phyloP scores from a whole-genome alignment of 257 asterid species.

The Solanum sejunctum region DNA sequence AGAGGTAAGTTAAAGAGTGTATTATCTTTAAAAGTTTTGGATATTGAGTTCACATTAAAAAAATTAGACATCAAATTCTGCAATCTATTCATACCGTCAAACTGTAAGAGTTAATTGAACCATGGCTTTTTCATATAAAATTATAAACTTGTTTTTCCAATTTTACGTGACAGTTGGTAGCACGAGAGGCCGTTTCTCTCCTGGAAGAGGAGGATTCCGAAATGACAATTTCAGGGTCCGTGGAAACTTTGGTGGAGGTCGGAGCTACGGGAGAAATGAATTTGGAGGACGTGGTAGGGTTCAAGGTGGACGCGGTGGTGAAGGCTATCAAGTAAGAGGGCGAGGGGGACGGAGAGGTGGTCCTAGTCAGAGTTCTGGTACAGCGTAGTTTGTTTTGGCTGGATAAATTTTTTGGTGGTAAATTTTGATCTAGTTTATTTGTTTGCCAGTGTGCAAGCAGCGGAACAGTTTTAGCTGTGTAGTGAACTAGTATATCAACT shows the following conservation, averaged over 20 bases:
- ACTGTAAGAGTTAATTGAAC: neutral
- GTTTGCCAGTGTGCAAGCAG: neutral
- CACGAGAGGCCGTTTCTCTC: slow-evolving; percentile 42
- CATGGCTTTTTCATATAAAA: neutral
- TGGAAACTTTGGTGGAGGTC: slow-evolving; percentile 39
- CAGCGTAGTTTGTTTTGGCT: neutral
- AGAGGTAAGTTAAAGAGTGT: slow-evolving; percentile 33
- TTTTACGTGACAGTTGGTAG: slow-evolving; percentile 37
- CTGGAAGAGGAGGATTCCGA: slow-evolving; percentile 54
- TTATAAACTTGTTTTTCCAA: neutral
- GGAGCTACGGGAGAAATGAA: slow-evolving; percentile 46
- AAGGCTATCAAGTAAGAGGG: slow-evolving; percentile 1
- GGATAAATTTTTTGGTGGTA: neutral
- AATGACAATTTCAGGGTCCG: slow-evolving; percentile 47
- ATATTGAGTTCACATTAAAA: neutral
- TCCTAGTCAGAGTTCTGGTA: neutral
- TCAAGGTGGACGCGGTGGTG: slow-evolving; percentile 10
- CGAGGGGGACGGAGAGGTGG: slow-evolving; percentile 10
- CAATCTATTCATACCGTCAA: neutral
- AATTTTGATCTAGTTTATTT: neutral
- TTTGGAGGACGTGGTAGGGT: slow-evolving; percentile 29
- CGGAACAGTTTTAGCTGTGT: neutral
- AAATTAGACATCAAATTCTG: neutral
- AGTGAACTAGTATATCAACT: neutral
- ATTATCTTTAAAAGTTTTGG: neutral